Evolutionary conservation across 495 filamentous ascomycete species (phyloP), one percentile per base, ranked within the genome.

Genomic region (Annulohypoxylon stygium): DNA sequence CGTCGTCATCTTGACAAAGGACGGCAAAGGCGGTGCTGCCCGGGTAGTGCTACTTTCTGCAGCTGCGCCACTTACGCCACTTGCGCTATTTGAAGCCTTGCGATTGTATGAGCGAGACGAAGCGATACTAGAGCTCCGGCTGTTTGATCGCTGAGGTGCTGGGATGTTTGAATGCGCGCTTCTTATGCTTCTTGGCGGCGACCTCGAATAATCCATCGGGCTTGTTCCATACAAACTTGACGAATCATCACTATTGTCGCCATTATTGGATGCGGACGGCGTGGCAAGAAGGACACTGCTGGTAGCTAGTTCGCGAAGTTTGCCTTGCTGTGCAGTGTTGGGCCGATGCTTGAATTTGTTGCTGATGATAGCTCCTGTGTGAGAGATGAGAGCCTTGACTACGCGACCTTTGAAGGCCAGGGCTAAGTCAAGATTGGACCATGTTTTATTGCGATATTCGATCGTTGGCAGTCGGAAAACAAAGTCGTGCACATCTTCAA

Each of bases 391-490:
- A 1, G 97, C 97, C 75, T 92, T 91, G 79, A 97, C 96, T 71
- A 98, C 92, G 62, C 97, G 94, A 72, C 92, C 93, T 86, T 99
- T 98, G 51, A 99, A 84, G 18, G 92, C 91, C 57, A 98, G 83
- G 0, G 95, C 94, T 10, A 99, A 88, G 70, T 99, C 96, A 7
- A 98, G 89, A 79, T 98, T 98, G 16, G 95, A 98, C 96, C 96
- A 99, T 9, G 94, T 98, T 83, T 98, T 98, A 84, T 99, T 98
- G 57, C 93, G 88, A 79, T 97, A 98, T 78, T 99, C 96, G 43
- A 99, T 89, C 14, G 92, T 92, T 6, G 96, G 96, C 76, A 99
- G 89, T 18, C 94, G 91, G 87, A 99, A 99, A 67, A 98, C 96
- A 69, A 99, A 95, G 75, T 98, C 91, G 80, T 99, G 96, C 11